These are phyloP conservation scores for Arthroderma sp. DNA, from an alignment of 2,329 filamentous ascomycete genomes.

Conservation along the genomic window DNA sequence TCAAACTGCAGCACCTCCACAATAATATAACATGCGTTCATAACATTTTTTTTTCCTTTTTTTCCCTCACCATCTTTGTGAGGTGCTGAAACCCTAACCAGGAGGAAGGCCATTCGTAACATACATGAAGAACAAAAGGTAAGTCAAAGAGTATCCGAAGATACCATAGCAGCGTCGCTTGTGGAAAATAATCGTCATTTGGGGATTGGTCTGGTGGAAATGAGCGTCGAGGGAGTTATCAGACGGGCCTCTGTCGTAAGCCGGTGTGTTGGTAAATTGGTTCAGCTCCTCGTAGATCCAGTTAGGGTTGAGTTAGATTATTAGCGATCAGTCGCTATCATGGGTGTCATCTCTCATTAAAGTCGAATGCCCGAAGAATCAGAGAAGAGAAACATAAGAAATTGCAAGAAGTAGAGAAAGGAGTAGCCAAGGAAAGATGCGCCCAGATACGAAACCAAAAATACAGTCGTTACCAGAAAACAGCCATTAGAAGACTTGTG, in stretches of 20 bases:
- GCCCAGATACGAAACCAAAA: not conserved
- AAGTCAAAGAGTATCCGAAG: not conserved
- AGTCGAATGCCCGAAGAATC: not conserved
- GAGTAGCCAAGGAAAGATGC: not conserved
- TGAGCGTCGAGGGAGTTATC: not conserved
- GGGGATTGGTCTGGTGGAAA: not conserved
- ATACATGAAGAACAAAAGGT: not conserved
- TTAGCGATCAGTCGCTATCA: conserved; percentile 2
- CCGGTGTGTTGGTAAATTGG: not conserved
- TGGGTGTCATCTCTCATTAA: conserved; percentile 4
- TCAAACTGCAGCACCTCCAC: conserved; percentile 1
- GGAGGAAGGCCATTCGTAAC: not conserved
- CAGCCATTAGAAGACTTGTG: not conserved
- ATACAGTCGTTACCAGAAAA: conserved; percentile 3
- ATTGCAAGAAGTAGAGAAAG: not conserved
- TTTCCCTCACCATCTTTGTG: not conserved
- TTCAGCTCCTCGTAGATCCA: not conserved
- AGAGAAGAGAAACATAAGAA: not conserved
- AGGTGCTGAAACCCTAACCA: conserved; percentile 4
- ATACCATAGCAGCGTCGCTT: not conserved
- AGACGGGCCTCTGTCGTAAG: not conserved
- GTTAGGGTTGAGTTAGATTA: not conserved
- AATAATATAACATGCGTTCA: conserved; percentile 1
- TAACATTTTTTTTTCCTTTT: conserved; percentile 1
- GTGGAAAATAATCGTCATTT: not conserved